Percentiles rank a stretch among this genome's conserved stretches.
Conservation (phyloP, 73 alveolate genomes). For the Paramecium sonneborni region DNA sequence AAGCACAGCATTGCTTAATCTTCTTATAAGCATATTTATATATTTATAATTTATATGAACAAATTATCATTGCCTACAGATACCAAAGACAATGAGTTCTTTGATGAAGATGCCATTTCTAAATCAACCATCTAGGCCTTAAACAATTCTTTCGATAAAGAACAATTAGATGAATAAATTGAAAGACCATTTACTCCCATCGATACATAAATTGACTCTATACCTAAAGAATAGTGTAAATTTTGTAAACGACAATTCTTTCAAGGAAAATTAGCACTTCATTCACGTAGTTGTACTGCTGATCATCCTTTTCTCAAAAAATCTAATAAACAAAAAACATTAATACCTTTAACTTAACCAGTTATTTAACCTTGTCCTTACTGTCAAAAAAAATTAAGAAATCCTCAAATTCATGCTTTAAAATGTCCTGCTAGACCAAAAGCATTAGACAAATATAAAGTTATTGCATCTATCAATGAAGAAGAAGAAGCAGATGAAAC, state of each 20-base stretch:
- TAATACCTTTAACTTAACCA: neutral
- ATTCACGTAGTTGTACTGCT: neutral
- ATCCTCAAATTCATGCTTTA: neutral
- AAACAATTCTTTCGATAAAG: conserved; percentile 37
- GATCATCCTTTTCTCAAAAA: conserved; percentile 41
- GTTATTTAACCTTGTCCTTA: neutral
- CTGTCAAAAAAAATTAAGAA: conserved; percentile 36
- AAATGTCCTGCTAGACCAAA: neutral
- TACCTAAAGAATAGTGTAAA: conserved; percentile 25
- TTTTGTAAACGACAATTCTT: conserved; percentile 14
- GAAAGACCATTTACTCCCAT: conserved; percentile 48
- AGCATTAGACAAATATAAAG: conserved; percentile 34
- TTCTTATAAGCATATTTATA: neutral
- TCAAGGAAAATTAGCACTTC: conserved; percentile 2
- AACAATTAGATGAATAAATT: conserved; percentile 19
- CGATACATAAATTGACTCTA: neutral
- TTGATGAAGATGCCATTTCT: conserved; percentile 49
- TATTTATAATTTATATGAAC: neutral
- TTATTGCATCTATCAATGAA: conserved; percentile 31
- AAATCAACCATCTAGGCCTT: conserved; percentile 17
- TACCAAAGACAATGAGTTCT: conserved; percentile 33
- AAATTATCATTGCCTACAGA: conserved; percentile 33
- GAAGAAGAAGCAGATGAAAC: conserved; percentile 51
- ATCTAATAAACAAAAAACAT: conserved; percentile 20
- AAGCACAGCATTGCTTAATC: neutral